Conservation (phyloP, 176 grass and related monocot species). For the Rhynchospora pubera region DNA sequence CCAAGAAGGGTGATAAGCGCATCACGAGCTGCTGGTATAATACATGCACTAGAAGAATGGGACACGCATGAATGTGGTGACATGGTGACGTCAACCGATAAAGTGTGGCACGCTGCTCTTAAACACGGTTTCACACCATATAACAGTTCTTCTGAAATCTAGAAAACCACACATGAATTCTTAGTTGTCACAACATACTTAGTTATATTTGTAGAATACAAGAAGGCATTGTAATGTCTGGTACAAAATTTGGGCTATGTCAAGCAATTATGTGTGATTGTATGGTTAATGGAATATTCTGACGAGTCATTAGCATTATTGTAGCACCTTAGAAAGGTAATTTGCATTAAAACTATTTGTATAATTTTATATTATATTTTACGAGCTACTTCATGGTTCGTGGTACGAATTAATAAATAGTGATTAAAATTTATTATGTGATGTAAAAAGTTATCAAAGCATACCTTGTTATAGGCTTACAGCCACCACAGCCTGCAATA, state of each 20-base stretch:
- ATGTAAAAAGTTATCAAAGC: too few relatives aligned
- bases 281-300: not conserved
- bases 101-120: slow-evolving; percentile 44
- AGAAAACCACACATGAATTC: not conserved
- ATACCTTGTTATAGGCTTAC: too few relatives aligned
- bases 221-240: not conserved
- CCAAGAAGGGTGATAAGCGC: slow-evolving; percentile 94
- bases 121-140: slow-evolving; percentile 54
- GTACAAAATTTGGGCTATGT: not conserved
- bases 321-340: not conserved
- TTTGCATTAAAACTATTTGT: not conserved
- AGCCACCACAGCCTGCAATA: not conserved
- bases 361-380: not conserved
- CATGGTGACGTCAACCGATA: slow-evolving; percentile 26
- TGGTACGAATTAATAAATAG: too few relatives aligned
- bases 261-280: not conserved
- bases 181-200: not conserved
- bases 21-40: slow-evolving; percentile 61
- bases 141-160: slow-evolving; percentile 4
- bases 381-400: not conserved
- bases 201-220: not conserved
- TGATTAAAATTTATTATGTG: too few relatives aligned
- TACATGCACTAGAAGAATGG: slow-evolving; percentile 77
- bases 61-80: slow-evolving; percentile 63
- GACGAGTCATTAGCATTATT: not conserved